phyloP scores from a whole-genome alignment of 441 rosid species.

The Sinapis alba region DNA sequence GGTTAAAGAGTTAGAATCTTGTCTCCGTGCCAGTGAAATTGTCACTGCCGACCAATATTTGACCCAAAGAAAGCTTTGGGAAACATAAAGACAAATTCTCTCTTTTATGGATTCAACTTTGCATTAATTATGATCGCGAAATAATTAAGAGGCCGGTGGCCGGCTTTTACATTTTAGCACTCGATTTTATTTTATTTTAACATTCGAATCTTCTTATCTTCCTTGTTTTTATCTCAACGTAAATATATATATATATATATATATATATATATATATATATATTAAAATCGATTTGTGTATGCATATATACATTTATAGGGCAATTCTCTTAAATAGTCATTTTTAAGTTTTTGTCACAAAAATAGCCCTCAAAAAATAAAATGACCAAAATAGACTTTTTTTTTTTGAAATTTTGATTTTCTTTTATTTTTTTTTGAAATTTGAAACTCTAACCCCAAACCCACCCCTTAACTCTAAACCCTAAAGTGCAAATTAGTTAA shows the following conservation, averaged over 20 bases:
- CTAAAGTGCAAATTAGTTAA: too few relatives aligned
- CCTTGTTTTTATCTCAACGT: conserved; percentile 28
- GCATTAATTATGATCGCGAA: conserved; percentile 33
- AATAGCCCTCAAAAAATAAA: too few relatives aligned
- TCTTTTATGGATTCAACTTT: conserved; percentile 34
- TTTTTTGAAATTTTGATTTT: too few relatives aligned
- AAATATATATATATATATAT: not conserved
- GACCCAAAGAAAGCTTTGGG: conserved; percentile 31
- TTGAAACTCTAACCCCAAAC: too few relatives aligned
- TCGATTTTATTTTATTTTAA: too few relatives aligned
- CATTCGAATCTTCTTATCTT: conserved; percentile 28
- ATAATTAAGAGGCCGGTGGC: conserved; percentile 44
- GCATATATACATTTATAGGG: too few relatives aligned
- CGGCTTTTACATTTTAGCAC: conserved; percentile 34
- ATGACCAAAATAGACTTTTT: too few relatives aligned
- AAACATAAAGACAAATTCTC: conserved; percentile 36
- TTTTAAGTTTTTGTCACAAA: too few relatives aligned
- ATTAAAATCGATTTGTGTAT: not conserved
- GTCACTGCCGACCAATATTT: conserved; percentile 31
- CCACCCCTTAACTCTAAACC: too few relatives aligned
- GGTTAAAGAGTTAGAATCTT: conserved; percentile 9
- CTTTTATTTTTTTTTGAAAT: too few relatives aligned
- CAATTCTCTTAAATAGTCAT: too few relatives aligned
- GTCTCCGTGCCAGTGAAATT: conserved; percentile 35
- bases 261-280: not conserved